Percentiles rank a stretch among this genome's conserved stretches.
These are phyloP conservation scores for Heritiera fomes DNA, from an alignment of 345 rosid species.

Conservation along the genomic window DNA sequence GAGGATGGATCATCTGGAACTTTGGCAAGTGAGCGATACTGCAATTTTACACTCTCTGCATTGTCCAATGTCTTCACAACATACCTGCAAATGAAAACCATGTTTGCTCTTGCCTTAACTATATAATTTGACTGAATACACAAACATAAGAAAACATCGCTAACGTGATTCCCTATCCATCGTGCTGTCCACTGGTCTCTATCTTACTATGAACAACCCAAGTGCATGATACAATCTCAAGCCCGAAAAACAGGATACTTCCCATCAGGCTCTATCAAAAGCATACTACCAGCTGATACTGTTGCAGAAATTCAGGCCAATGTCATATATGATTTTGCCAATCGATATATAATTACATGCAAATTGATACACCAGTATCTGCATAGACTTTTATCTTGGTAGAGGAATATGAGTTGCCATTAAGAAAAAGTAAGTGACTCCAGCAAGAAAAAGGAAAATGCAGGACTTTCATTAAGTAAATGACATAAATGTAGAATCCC, in stretches of 20 bases:
- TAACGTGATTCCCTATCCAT: too few species aligned
- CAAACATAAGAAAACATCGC: too few species aligned
- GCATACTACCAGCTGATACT: too few species aligned
- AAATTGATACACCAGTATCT: neutral
- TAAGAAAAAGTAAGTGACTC: neutral
- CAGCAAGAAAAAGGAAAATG: neutral
- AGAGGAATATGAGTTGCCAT: neutral
- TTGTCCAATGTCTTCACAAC: constrained; percentile 92
- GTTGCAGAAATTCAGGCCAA: too few species aligned
- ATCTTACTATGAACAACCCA: too few species aligned
- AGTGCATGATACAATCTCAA: too few species aligned
- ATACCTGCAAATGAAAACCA: constrained; percentile 54
- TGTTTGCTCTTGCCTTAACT: neutral
- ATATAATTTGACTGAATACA: neutral
- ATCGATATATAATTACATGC: too few species aligned
- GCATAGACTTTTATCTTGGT: neutral
- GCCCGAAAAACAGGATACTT: too few species aligned
- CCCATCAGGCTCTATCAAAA: too few species aligned
- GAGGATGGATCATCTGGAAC: constrained; percentile 47
- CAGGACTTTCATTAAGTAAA: neutral
- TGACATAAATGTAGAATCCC: neutral
- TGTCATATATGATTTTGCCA: too few species aligned
- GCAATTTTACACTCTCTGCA: constrained; percentile 87
- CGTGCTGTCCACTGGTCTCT: too few species aligned
- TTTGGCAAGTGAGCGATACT: constrained; percentile 88